A percentile compares a stretch with the other conserved stretches of the same genome.
phyloP scores from a whole-genome alignment of 345 rosid genomes.

The Eutrema yunnanense region DNA sequence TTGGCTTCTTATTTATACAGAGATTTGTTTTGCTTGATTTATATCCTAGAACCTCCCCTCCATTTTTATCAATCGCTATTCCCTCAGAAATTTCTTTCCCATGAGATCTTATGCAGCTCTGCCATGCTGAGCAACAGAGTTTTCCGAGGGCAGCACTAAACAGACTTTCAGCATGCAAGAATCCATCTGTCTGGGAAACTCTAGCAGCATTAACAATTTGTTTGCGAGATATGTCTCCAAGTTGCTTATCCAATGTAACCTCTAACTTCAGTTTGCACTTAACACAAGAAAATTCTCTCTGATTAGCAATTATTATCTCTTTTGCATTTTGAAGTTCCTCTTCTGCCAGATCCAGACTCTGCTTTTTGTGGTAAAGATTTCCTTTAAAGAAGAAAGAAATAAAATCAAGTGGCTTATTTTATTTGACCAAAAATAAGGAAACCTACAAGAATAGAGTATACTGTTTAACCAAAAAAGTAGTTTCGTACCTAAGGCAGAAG shows the following conservation, averaged over 20 bases:
- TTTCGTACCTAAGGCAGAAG: constrained; percentile 63
- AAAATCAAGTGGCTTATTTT: constrained; percentile 4
- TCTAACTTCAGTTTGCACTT: constrained; percentile 68
- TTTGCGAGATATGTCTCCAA: constrained; percentile 61
- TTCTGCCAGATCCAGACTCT: constrained; percentile 54
- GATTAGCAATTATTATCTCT: constrained; percentile 35
- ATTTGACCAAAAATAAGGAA: constrained; percentile 1
- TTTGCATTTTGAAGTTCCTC: constrained; percentile 63
- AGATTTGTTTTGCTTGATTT: constrained; percentile 20
- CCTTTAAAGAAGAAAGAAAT: constrained; percentile 37
- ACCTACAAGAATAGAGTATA: neutral
- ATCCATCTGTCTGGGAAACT: constrained; percentile 32
- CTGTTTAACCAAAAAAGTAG: neutral
- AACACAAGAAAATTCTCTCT: constrained; percentile 40
- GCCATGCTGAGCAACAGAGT: constrained; percentile 54
- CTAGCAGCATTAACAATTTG: constrained; percentile 15
- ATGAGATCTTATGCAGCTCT: constrained; percentile 38
- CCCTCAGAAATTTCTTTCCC: constrained; percentile 26
- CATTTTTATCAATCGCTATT: constrained; percentile 1
- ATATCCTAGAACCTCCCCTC: constrained; percentile 3
- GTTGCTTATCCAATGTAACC: constrained; percentile 53
- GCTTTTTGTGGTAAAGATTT: constrained; percentile 59
- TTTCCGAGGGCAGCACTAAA: constrained; percentile 58
- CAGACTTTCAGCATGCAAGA: constrained; percentile 54
- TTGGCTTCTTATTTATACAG: constrained; percentile 21